These are phyloP conservation scores for Echium plantagineum DNA, from an alignment of 257 asterid species.

Conservation along the genomic window DNA sequence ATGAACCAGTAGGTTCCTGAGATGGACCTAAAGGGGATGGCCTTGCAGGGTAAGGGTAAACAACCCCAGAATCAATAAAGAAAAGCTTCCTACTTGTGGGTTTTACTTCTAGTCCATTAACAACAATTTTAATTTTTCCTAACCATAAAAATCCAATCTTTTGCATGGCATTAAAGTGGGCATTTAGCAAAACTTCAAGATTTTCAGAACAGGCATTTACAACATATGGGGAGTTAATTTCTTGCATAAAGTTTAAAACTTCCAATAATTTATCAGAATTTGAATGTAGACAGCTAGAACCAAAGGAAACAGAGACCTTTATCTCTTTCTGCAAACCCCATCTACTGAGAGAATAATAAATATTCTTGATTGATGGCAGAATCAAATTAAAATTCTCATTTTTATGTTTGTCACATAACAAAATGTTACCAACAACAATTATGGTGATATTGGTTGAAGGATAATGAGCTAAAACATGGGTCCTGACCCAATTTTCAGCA, in stretches of 20 bases:
- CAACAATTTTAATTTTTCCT: slow-evolving; percentile 18
- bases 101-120: slow-evolving; percentile 11
- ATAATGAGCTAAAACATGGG: slow-evolving; percentile 47
- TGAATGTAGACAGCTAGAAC: slow-evolving; percentile 40
- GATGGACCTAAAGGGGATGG: slow-evolving; percentile 43
- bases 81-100: slow-evolving; percentile 46
- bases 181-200: slow-evolving; percentile 9
- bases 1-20: slow-evolving; percentile 19
- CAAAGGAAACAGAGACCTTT: slow-evolving; percentile 43
- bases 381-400: slow-evolving; percentile 20
- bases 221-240: slow-evolving; percentile 37
- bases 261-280: slow-evolving; percentile 19
- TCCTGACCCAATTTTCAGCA: slow-evolving; percentile 72
- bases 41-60: slow-evolving; percentile 33
- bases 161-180: slow-evolving; percentile 29
- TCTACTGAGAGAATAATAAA: slow-evolving; percentile 69
- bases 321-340: slow-evolving; percentile 77
- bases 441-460: slow-evolving; percentile 49
- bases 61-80: slow-evolving; percentile 18
- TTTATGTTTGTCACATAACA: slow-evolving; percentile 30
- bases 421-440: slow-evolving; percentile 42
- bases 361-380: slow-evolving; percentile 54
- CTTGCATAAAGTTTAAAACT: slow-evolving; percentile 31
- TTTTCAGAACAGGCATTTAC: slow-evolving; percentile 21
- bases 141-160: slow-evolving; percentile 25